These are phyloP conservation scores for Pestalotiopsis sp. DNA, from an alignment of 2,329 filamentous ascomycete species.

Conservation along the genomic window DNA sequence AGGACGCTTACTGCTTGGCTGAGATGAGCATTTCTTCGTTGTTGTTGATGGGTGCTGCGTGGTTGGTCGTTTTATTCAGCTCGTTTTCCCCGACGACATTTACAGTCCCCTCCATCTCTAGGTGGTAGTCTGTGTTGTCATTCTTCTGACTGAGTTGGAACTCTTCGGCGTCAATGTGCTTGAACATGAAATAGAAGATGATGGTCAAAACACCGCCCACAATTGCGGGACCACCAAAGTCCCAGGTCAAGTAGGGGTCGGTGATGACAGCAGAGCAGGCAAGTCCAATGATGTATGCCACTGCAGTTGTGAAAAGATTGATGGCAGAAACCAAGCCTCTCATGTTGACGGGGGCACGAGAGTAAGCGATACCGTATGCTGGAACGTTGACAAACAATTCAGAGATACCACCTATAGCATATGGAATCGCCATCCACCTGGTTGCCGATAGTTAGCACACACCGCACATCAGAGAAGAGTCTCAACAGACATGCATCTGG, in stretches of 20 bases:
- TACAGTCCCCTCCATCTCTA: slow-evolving; percentile 36
- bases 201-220: slow-evolving; percentile 43
- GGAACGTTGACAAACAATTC: slow-evolving; percentile 53
- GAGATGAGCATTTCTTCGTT: slow-evolving; percentile 37
- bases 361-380: slow-evolving; percentile 53
- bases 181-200: slow-evolving; percentile 46
- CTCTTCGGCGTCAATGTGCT: slow-evolving; percentile 47
- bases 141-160: slow-evolving; percentile 38
- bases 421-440: slow-evolving; percentile 52
- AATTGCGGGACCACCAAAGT: slow-evolving; percentile 48
- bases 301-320: slow-evolving; percentile 46
- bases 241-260: slow-evolving; percentile 51
- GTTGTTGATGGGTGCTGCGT: slow-evolving; percentile 29
- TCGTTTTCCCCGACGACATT: slow-evolving; percentile 43
- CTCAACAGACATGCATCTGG: background rate
- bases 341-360: slow-evolving; percentile 51
- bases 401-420: slow-evolving; percentile 50
- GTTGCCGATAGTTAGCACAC: background rate
- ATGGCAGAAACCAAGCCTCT: slow-evolving; percentile 49
- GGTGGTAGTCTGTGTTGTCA: slow-evolving; percentile 36
- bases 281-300: slow-evolving; percentile 47
- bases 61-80: slow-evolving; percentile 32
- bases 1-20: slow-evolving; percentile 28
- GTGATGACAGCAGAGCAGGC: slow-evolving; percentile 44
- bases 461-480: background rate